These are phyloP conservation scores for Plasmodium gonderi DNA, from an alignment of 169 alveolate species.

Conservation along the genomic window DNA sequence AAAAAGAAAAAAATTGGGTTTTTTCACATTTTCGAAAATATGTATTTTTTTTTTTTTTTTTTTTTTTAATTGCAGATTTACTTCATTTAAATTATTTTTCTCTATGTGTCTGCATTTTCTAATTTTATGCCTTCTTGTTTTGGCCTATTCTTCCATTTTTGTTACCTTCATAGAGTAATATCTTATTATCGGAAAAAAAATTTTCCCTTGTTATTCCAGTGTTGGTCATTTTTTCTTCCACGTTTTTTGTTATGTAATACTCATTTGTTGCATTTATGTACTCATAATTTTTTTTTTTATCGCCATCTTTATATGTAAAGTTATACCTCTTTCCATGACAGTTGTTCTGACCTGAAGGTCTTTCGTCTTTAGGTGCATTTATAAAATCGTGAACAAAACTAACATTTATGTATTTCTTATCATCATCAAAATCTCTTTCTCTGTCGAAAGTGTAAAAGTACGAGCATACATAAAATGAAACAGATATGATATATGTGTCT, in stretches of 20 bases:
- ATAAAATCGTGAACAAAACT: conserved; percentile 47
- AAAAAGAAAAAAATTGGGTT: background rate
- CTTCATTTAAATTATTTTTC: no score
- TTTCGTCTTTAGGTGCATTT: conserved; percentile 38
- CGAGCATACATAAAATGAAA: background rate
- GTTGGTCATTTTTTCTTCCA: conserved; percentile 53
- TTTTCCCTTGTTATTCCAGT: conserved; percentile 48
- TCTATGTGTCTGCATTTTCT: background rate
- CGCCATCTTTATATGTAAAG: conserved; percentile 10
- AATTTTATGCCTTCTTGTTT: background rate
- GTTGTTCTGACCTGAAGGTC: conserved; percentile 1
- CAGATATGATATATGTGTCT: background rate
- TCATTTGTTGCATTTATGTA: conserved; percentile 60
- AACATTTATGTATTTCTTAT: conserved; percentile 16
- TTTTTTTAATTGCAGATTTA: no score
- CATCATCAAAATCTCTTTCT: conserved; percentile 16
- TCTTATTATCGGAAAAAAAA: conserved; percentile 15
- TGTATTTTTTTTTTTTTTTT: background rate
- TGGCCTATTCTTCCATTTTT: background rate
- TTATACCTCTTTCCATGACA: conserved; percentile 9
- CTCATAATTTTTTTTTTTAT: conserved; percentile 8
- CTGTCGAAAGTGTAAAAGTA: background rate
- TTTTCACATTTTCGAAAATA: background rate
- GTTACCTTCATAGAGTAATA: conserved; percentile 50
- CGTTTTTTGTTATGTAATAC: conserved; percentile 44